phyloP scores from a whole-genome alignment of 257 asterid species.

The Penstemon newberryi region DNA sequence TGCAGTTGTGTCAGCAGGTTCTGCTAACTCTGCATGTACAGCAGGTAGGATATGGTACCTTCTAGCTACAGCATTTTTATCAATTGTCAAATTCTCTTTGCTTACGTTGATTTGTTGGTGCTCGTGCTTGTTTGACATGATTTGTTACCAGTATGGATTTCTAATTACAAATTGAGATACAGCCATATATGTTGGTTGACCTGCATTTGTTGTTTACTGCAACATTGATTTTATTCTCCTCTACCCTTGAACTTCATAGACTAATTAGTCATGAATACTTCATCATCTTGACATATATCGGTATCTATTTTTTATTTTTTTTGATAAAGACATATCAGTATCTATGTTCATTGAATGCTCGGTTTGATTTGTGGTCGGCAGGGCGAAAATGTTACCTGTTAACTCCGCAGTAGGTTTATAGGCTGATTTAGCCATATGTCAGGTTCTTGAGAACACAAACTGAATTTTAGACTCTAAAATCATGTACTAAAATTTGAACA shows the following conservation, averaged over 20 bases:
- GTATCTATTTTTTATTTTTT: neutral
- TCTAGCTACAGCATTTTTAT: conserved; percentile 17
- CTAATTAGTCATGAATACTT: neutral
- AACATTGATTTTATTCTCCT: conserved; percentile 12
- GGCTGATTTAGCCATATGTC: conserved; percentile 15
- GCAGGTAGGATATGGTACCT: conserved; percentile 57
- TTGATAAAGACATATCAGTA: too few relatives aligned
- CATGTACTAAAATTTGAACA: neutral
- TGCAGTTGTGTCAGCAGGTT: conserved; percentile 89
- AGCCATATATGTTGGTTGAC: neutral
- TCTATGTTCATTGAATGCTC: conserved; percentile 15
- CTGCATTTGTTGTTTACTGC: conserved; percentile 1
- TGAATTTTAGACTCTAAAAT: neutral
- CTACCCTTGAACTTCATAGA: neutral
- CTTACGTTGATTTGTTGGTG: neutral
- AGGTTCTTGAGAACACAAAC: neutral
- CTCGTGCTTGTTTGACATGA: conserved; percentile 4
- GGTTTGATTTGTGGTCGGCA: conserved; percentile 3
- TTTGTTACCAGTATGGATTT: neutral
- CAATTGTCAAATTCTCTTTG: neutral
- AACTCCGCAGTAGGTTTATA: conserved; percentile 7
- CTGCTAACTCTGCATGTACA: conserved; percentile 82
- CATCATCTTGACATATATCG: neutral
- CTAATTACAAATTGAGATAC: neutral
- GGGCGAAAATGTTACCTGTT: neutral